phyloP scores from a whole-genome alignment of 371 early-diverging fungal genomes.

The Mucor irregularis region DNA sequence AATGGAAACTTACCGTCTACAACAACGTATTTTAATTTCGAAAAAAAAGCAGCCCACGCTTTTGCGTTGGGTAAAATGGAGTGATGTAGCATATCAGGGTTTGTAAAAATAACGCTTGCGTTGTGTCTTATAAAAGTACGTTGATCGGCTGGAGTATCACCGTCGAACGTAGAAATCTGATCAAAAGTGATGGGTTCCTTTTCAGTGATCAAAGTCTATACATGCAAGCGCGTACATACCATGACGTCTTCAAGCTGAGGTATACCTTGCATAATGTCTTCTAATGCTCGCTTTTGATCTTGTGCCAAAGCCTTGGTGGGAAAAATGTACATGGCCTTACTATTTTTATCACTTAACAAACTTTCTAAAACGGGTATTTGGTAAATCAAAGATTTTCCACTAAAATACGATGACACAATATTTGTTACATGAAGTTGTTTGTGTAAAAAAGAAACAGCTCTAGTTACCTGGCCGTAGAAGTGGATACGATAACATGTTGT shows the following conservation, averaged over 20 bases:
- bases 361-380: slow-evolving; percentile 67
- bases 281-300: slow-evolving; percentile 67
- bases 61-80: slow-evolving; percentile 63
- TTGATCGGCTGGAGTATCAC: slow-evolving; percentile 47
- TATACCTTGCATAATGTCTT: slow-evolving; percentile 29
- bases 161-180: slow-evolving; percentile 43
- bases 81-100: slow-evolving; percentile 83
- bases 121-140: slow-evolving; percentile 49
- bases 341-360: slow-evolving; percentile 38
- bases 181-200: too few species aligned
- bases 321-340: slow-evolving; percentile 63
- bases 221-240: slow-evolving; percentile 3
- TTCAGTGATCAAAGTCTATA: too few species aligned
- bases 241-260: slow-evolving; percentile 21
- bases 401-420: slow-evolving; percentile 16
- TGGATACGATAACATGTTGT: slow-evolving; percentile 64
- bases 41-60: slow-evolving; percentile 61
- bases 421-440: not conserved
- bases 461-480: slow-evolving; percentile 65
- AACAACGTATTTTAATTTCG: slow-evolving; percentile 59
- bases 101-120: slow-evolving; percentile 72
- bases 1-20: slow-evolving; percentile 60
- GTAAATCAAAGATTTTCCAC: slow-evolving; percentile 82
- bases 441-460: too few species aligned
- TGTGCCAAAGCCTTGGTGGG: slow-evolving; percentile 82